These are phyloP conservation scores for Populus tremula DNA, from an alignment of 345 rosid species.

Conservation along the genomic window DNA sequence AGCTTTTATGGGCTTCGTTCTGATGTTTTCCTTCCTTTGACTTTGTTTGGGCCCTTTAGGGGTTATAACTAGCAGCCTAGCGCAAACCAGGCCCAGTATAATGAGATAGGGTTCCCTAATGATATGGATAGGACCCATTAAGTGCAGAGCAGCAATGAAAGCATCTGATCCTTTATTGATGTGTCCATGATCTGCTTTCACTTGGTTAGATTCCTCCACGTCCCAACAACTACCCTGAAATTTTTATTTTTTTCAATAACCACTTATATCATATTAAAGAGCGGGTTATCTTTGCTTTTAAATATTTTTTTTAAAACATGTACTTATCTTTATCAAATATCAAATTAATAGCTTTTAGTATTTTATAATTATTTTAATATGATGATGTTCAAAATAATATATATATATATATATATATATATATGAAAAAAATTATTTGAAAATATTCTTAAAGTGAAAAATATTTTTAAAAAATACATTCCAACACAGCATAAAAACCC, in stretches of 20 bases:
- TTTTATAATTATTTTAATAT: too few relatives aligned
- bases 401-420: too few relatives aligned
- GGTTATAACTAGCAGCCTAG: accelerated
- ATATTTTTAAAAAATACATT: too few relatives aligned
- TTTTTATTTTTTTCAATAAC: not conserved
- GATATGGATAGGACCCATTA: not conserved
- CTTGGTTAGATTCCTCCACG: not conserved
- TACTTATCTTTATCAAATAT: too few relatives aligned
- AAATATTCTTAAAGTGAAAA: too few relatives aligned
- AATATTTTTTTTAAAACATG: too few relatives aligned
- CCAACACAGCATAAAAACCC: too few relatives aligned
- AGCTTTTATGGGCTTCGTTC: not conserved
- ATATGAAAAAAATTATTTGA: too few relatives aligned
- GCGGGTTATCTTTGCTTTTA: too few relatives aligned
- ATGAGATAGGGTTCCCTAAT: not conserved
- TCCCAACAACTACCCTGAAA: not conserved
- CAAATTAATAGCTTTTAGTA: too few relatives aligned
- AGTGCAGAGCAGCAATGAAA: not conserved
- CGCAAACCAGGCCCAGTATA: not conserved
- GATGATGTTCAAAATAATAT: too few relatives aligned
- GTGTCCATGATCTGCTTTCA: not conserved
- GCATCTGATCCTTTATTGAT: not conserved
- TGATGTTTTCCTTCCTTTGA: not conserved
- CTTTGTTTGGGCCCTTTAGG: not conserved
- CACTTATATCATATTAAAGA: too few relatives aligned